These are phyloP conservation scores for Malus orientalis DNA, from an alignment of 306 rosid species.

Conservation along the genomic window DNA sequence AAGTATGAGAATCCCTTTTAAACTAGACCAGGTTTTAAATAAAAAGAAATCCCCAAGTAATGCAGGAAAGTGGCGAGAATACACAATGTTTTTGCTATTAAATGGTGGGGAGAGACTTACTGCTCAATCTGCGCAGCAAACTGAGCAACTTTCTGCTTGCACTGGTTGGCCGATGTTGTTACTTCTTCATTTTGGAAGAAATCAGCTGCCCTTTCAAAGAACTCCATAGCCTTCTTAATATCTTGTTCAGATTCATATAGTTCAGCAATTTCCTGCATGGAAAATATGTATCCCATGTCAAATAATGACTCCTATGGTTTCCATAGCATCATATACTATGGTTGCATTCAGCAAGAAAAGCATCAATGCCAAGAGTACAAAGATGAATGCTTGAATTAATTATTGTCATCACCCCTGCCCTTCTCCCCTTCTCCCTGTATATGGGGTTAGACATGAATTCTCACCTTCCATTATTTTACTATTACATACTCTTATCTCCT, in stretches of 20 bases:
- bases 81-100: background rate
- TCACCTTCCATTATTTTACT: background rate
- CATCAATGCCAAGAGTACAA: background rate
- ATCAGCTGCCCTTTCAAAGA: constrained; percentile 82
- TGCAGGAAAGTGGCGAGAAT: background rate
- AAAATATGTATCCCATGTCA: constrained; percentile 15
- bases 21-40: background rate
- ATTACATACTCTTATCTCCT: background rate
- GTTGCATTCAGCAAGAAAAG: background rate
- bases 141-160: constrained; percentile 97
- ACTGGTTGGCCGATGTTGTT: constrained; percentile 75
- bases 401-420: background rate
- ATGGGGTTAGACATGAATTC: background rate
- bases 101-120: constrained; percentile 31
- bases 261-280: constrained; percentile 84
- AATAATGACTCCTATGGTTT: constrained; percentile 3
- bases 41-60: background rate
- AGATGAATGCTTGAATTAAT: background rate
- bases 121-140: constrained; percentile 88
- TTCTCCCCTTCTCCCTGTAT: background rate
- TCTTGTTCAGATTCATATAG: constrained; percentile 79
- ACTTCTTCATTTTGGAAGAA: constrained; percentile 88
- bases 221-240: constrained; percentile 66
- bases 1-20: background rate
- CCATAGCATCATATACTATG: background rate